Percentiles rank a stretch among this genome's conserved stretches.
Conservation (phyloP, 768 basidiomycete genomes). For the Chalciporus sphaerocephalus region DNA sequence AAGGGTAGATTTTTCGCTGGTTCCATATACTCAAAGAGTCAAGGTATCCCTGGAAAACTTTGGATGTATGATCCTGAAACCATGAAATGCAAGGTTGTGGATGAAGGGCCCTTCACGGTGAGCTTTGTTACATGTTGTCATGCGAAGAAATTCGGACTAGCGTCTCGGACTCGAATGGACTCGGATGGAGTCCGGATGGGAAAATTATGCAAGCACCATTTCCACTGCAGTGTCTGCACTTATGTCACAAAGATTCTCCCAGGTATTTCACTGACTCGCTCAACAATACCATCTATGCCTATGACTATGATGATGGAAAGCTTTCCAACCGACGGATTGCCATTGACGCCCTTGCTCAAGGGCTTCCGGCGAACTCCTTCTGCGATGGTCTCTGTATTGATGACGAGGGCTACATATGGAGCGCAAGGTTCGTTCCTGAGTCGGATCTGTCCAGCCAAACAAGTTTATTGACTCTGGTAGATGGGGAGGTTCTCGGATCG, state of each 20-base stretch:
- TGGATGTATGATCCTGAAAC: slow-evolving; percentile 55
- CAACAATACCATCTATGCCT: slow-evolving; percentile 62
- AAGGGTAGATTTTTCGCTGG: slow-evolving; percentile 65
- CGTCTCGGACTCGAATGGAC: slow-evolving; percentile 18
- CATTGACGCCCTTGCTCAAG: slow-evolving; percentile 53
- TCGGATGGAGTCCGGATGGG: slow-evolving; percentile 20
- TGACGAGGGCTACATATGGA: slow-evolving; percentile 60
- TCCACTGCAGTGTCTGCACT: slow-evolving; percentile 4
- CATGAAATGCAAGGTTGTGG: slow-evolving; percentile 46
- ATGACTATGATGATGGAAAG: slow-evolving; percentile 47
- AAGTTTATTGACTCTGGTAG: slow-evolving; percentile 28
- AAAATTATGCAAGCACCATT: slow-evolving; percentile 18
- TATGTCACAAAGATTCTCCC: slow-evolving; percentile 6
- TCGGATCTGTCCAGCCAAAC: slow-evolving; percentile 26
- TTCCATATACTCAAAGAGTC: slow-evolving; percentile 49
- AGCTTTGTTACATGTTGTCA: slow-evolving; percentile 13
- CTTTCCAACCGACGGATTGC: slow-evolving; percentile 53
- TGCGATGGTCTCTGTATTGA: slow-evolving; percentile 69
- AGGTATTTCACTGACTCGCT: slow-evolving; percentile 72
- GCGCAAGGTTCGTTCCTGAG: slow-evolving; percentile 49
- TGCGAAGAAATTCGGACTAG: not conserved
- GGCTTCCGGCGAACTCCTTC: slow-evolving; percentile 46
- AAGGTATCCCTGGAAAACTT: slow-evolving; percentile 50
- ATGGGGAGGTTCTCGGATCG: slow-evolving; percentile 60
- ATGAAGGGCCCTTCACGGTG: slow-evolving; percentile 65